Evolutionary conservation across 169 alveolate genomes (phyloP).

Genomic region (Plasmodium cynomolgi): DNA sequence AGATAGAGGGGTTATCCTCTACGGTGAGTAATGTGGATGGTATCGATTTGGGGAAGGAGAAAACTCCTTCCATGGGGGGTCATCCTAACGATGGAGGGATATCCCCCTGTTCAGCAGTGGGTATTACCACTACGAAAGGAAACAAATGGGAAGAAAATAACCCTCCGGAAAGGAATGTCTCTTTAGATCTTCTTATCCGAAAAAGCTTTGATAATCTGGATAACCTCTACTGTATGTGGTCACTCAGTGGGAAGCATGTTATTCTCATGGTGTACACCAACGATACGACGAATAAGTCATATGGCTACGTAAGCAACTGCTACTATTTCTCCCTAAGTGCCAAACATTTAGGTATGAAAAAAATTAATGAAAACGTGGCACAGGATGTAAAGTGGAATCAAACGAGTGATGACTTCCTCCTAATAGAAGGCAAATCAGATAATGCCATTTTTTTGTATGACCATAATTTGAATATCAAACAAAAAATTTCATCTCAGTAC

Average conservation of each 20-base stretch:
- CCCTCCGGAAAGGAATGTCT: not conserved
- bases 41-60: not conserved
- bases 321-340: conserved; percentile 27
- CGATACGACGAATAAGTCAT: conserved; percentile 40
- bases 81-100: no score
- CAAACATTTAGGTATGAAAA: conserved; percentile 36
- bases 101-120: no score
- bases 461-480: conserved; percentile 66
- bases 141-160: not conserved
- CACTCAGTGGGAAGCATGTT: conserved; percentile 20
- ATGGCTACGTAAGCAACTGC: conserved; percentile 66
- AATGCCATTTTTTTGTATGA: conserved; percentile 79
- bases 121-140: not conserved
- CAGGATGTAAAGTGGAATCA: conserved; percentile 86
- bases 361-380: conserved; percentile 76
- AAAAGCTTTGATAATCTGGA: conserved; percentile 26
- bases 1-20: conserved; percentile 6
- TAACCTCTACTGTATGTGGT: conserved; percentile 17
- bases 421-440: conserved; percentile 84
- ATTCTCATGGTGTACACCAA: conserved; percentile 32
- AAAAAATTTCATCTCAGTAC: conserved; percentile 78
- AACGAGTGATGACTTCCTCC: conserved; percentile 77
- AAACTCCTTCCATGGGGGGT: not conserved
- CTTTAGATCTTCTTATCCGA: not conserved
- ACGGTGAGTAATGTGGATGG: not conserved